Evolutionary conservation across 73 alveolate genomes (phyloP), one percentile per base, ranked within the genome.

Genomic region (Symbiodinium natans): DNA sequence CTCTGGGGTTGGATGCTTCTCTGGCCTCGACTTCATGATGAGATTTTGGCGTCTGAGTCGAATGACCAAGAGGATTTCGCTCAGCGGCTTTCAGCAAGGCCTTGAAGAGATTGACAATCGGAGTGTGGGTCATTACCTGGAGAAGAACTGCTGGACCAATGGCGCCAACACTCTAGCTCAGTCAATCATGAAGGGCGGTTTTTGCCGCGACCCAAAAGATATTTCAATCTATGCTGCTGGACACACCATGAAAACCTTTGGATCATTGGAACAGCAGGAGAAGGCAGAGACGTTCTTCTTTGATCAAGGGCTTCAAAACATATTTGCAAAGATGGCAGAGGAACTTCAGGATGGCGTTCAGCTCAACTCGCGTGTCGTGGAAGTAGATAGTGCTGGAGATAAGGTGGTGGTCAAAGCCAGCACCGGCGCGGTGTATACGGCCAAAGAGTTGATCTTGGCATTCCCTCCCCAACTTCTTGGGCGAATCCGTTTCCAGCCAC

Each of bases 361-460:
- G 77, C 92, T 83, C 92, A 83, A 83, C 92, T 29, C 77, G 9
- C 92, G 92, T 7, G 92, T 83, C 77, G 92, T 83, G 92, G 43
- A 43, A 29, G 92, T 83, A 31, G 92, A 83, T 46, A 43, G 77
- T n/a, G 11, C 92, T 15, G 92, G 92, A 43, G 92, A 43, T 2
- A 41, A 83, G 92, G 92, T 83, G 0, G 77, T 83, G 46, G 92
- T 83, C 10, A 83, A 21, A 7, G 3, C 92, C 77, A 43, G 31
- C 77, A 83, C 41, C 34, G 92, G 92, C 74, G 42, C 34, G 29
- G n/a, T 43, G 46, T 83, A 83, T 43, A 46, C 8, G 36, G 77
- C 77, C 27, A 41, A 83, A 43, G 92, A 83, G 77, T 4, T 83
- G 92, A 83, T 83, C 46, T 83, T 83, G 75, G 92, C 92, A n/a